A percentile compares a stretch with the other conserved stretches of the same genome.
phyloP scores from a whole-genome alignment of 768 basidiomycete genomes.

The Auriculariales sp. region DNA sequence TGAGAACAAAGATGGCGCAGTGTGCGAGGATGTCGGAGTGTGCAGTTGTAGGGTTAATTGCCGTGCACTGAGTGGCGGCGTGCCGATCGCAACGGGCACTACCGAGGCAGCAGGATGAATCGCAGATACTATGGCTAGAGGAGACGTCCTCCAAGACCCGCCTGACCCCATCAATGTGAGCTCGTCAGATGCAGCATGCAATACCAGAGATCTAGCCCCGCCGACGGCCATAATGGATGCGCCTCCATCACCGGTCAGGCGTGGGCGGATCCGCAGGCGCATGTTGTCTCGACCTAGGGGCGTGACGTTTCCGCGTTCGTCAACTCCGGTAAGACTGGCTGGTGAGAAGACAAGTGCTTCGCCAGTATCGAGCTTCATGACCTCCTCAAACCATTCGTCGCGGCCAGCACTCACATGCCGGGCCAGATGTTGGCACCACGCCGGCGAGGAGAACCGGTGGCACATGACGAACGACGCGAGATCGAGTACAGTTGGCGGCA shows the following conservation, averaged over 20 bases:
- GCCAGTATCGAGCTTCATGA: background rate
- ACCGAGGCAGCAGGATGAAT: too few species aligned
- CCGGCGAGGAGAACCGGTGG: slow-evolving; percentile 61
- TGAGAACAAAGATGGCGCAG: too few species aligned
- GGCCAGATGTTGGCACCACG: slow-evolving; percentile 59
- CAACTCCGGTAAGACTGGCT: background rate
- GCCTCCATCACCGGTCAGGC: background rate
- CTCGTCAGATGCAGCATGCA: too few species aligned
- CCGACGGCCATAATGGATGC: background rate
- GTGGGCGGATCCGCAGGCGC: background rate
- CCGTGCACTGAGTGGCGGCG: too few species aligned
- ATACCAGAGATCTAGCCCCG: too few species aligned
- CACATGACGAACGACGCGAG: slow-evolving; percentile 48
- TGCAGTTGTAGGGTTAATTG: too few species aligned
- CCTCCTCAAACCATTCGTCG: background rate
- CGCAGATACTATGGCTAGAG: too few species aligned
- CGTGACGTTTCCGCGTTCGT: background rate
- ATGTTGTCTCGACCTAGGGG: background rate
- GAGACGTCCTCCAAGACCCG: too few species aligned
- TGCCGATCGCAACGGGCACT: too few species aligned
- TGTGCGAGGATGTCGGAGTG: too few species aligned
- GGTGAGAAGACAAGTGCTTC: background rate
- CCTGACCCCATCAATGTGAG: too few species aligned
- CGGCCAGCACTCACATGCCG: slow-evolving; percentile 32
- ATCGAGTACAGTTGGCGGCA: slow-evolving; percentile 52